Conservation (phyloP, 768 basidiomycete genomes). For the Boletales sp. region DNA sequence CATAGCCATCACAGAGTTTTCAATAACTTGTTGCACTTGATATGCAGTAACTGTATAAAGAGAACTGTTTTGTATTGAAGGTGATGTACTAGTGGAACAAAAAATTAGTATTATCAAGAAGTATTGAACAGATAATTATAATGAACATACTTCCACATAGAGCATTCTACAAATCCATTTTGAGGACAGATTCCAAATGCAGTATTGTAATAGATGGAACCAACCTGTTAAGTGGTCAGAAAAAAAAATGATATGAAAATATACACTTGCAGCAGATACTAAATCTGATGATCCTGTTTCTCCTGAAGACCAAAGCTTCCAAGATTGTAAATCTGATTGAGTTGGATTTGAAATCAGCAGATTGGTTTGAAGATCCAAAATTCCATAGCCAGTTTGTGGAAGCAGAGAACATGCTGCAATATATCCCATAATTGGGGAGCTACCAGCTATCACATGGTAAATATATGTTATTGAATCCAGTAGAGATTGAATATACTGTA, state of each 20-base stretch:
- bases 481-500: rapidly evolving
- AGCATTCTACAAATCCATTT: not conserved
- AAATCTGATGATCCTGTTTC: not conserved
- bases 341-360: not conserved
- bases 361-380: conserved; percentile 1
- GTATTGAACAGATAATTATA: not conserved
- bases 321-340: not conserved
- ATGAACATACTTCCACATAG: not conserved
- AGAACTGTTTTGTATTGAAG: not conserved
- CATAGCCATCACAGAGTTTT: not conserved
- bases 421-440: not conserved
- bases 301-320: conserved; percentile 10
- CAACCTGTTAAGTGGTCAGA: not conserved
- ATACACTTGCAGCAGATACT: not conserved
- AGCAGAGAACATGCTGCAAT: conserved; percentile 8
- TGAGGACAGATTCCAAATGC: conserved; percentile 1
- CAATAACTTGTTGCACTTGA: conserved; percentile 3
- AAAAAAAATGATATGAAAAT: not conserved
- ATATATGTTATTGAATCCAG: too few relatives aligned
- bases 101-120: not conserved
- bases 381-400: not conserved
- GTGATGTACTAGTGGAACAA: not conserved
- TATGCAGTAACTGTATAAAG: conserved; percentile 1
- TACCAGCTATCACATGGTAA: not conserved
- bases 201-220: not conserved